Conservation (phyloP, 768 basidiomycete species). For the Coprinopsis sp. region DNA sequence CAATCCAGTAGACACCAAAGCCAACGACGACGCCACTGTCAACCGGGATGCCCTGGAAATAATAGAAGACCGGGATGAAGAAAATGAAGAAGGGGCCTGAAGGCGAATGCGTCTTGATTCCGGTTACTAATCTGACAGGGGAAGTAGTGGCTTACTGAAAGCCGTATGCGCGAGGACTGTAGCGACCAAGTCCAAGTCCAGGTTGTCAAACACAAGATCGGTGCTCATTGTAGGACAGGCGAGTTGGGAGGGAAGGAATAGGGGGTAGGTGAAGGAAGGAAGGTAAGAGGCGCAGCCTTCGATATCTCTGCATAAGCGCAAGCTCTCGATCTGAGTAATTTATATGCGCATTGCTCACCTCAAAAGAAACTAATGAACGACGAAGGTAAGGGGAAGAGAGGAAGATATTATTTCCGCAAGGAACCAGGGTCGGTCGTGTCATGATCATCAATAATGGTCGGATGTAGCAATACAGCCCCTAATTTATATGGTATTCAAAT, state of each 20-base stretch:
- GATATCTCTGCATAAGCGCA: not conserved
- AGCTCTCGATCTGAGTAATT: not conserved
- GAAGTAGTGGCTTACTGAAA: slow-evolving; percentile 55
- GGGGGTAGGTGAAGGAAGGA: slow-evolving; percentile 6
- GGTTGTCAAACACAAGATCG: slow-evolving; percentile 57
- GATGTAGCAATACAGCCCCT: not conserved
- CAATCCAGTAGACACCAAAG: slow-evolving; percentile 51
- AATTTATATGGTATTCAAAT: not conserved
- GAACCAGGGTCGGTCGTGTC: not conserved
- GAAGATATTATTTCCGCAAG: not conserved
- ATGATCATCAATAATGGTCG: not conserved
- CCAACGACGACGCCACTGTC: slow-evolving; percentile 49
- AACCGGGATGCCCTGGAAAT: slow-evolving; percentile 59
- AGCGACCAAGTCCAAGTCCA: slow-evolving; percentile 74
- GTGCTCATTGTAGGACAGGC: slow-evolving; percentile 28
- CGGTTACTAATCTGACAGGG: not conserved
- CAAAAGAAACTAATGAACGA: not conserved
- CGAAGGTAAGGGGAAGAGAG: not conserved
- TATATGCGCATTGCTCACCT: not conserved
- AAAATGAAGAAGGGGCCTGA: slow-evolving; percentile 81
- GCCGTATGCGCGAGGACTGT: slow-evolving; percentile 75
- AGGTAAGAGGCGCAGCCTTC: slow-evolving; percentile 26
- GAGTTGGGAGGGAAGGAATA: slow-evolving; percentile 27
- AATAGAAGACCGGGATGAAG: slow-evolving; percentile 74
- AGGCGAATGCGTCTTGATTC: slow-evolving; percentile 1